Conservation (phyloP, 352 stramenopile species). For the Phytophthora nicotianae region DNA sequence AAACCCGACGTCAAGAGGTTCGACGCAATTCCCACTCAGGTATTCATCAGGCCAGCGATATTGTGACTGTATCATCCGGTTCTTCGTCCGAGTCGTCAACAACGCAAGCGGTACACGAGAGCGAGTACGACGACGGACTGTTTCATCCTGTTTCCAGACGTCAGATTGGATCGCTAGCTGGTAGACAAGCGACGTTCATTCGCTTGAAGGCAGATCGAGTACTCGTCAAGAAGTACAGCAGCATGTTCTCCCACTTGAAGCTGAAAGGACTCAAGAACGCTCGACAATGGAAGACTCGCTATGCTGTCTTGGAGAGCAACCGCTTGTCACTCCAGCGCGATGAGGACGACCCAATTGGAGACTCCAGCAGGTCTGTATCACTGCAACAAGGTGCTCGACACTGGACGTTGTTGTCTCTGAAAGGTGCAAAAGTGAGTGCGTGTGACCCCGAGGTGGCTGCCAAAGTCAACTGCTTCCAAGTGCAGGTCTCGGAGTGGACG, state of each 20-base stretch:
- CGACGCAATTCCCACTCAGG: slow-evolving; percentile 39
- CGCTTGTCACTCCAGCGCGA: slow-evolving; percentile 77
- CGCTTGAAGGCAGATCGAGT: slow-evolving; percentile 71
- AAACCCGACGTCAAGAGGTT: slow-evolving; percentile 1
- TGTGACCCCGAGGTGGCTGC: slow-evolving; percentile 71
- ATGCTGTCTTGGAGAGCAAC: slow-evolving; percentile 71
- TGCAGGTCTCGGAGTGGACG: slow-evolving; percentile 85
- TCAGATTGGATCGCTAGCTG: neutral
- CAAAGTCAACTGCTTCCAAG: slow-evolving; percentile 87
- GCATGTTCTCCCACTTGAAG: slow-evolving; percentile 79
- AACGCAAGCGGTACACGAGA: slow-evolving; percentile 33
- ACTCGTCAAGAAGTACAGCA: slow-evolving; percentile 83
- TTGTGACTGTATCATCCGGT: slow-evolving; percentile 15
- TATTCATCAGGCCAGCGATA: slow-evolving; percentile 18
- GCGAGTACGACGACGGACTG: slow-evolving; percentile 25
- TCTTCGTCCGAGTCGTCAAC: slow-evolving; percentile 40
- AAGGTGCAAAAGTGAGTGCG: slow-evolving; percentile 72
- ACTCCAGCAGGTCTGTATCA: slow-evolving; percentile 3
- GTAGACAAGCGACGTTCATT: slow-evolving; percentile 43
- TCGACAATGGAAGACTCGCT: slow-evolving; percentile 85
- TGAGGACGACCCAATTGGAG: slow-evolving; percentile 39
- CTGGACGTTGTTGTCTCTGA: slow-evolving; percentile 71
- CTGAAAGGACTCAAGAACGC: slow-evolving; percentile 61
- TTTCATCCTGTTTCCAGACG: neutral
- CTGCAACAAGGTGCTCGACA: slow-evolving; percentile 38